Conservation (phyloP, 1,139 yeast species). For the Entelexis paramagnoliae region DNA sequence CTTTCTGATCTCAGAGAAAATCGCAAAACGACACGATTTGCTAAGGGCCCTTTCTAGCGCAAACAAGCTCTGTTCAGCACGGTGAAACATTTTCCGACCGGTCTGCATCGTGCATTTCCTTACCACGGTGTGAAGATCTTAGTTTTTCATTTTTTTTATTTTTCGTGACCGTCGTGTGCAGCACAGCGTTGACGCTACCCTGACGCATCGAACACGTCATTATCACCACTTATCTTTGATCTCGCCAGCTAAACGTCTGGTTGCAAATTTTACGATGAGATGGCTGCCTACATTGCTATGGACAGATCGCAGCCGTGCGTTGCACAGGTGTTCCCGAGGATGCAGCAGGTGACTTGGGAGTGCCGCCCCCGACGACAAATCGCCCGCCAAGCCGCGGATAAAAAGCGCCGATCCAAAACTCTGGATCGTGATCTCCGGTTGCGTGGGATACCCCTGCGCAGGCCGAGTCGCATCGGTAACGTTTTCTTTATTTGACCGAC, state of each 20-base stretch:
- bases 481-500: not conserved
- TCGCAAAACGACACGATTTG: no score
- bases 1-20: no score
- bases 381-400: no score
- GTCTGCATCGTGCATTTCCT: not conserved
- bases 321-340: not conserved
- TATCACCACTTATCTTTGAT: not conserved
- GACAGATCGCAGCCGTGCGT: not conserved
- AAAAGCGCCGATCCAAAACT: no score
- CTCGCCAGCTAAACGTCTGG: not conserved
- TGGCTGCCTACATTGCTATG: not conserved
- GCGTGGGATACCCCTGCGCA: not conserved
- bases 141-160: not conserved
- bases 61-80: no score
- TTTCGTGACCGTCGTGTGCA: not conserved
- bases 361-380: no score
- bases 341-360: not conserved
- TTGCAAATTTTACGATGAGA: not conserved
- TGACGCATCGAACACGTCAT: not conserved
- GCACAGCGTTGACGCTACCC: not conserved
- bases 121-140: not conserved
- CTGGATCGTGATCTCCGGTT: not conserved
- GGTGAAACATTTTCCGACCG: no score
- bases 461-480: not conserved
- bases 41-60: no score